Evolutionary conservation across 2,329 filamentous ascomycete genomes (phyloP).

Genomic region (Calycina herbarum): DNA sequence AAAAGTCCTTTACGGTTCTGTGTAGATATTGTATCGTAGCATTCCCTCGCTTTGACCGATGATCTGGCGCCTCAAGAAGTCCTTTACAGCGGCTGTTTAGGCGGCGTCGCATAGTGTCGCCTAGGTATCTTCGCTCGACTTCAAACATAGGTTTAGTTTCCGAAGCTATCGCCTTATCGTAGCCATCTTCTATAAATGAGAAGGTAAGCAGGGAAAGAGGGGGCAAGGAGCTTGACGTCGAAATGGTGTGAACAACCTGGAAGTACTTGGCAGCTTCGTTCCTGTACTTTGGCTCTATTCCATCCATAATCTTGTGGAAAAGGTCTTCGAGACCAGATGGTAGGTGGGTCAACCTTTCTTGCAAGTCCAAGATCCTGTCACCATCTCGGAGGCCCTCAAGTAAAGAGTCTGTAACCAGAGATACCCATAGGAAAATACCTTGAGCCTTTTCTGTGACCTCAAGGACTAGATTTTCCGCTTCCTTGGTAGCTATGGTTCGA

Average conservation of each 20-base stretch:
- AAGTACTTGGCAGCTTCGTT: constrained; percentile 13
- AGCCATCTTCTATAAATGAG: constrained; percentile 16
- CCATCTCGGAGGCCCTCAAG: constrained; percentile 9
- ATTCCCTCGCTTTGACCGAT: too few species aligned
- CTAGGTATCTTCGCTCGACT: constrained; percentile 8
- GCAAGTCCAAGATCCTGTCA: constrained; percentile 16
- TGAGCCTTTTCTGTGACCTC: constrained; percentile 9
- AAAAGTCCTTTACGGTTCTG: too few species aligned
- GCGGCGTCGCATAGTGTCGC: constrained; percentile 16
- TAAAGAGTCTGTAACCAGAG: constrained; percentile 12
- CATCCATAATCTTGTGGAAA: constrained; percentile 18
- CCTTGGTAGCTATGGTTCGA: too few species aligned
- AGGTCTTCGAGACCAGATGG: constrained; percentile 15
- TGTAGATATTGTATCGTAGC: too few species aligned
- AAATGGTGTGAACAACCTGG: constrained; percentile 15
- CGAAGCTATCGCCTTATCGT: constrained; percentile 6
- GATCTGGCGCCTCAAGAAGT: constrained; percentile 14
- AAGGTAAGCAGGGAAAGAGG: constrained; percentile 13
- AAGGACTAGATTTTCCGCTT: background rate
- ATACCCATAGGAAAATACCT: constrained; percentile 21
- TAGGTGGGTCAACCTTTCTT: constrained; percentile 10
- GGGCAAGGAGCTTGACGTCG: background rate
- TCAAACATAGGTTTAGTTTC: background rate
- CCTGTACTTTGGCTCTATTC: constrained; percentile 20
- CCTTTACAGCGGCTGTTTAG: constrained; percentile 24